phyloP scores from a whole-genome alignment of 2,329 filamentous ascomycete species.

The Diaporthe aspalathi region DNA sequence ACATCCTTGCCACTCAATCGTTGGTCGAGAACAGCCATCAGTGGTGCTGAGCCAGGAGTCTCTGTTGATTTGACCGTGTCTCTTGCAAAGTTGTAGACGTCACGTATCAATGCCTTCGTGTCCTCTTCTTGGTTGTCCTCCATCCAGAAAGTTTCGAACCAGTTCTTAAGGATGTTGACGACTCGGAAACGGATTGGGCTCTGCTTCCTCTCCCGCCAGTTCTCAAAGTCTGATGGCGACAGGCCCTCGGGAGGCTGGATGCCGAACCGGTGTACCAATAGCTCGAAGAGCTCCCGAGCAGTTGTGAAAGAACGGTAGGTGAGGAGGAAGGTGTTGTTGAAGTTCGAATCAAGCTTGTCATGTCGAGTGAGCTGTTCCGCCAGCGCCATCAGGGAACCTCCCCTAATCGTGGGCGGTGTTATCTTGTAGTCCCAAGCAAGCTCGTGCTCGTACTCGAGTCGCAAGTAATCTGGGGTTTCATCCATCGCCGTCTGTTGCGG shows the following conservation, averaged over 20 bases:
- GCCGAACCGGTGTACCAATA: constrained; percentile 90
- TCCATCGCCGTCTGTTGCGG: constrained; percentile 67
- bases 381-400: constrained; percentile 87
- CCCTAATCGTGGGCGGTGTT: constrained; percentile 82
- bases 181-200: constrained; percentile 96
- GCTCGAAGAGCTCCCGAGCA: constrained; percentile 89
- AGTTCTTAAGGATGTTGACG: constrained; percentile 97
- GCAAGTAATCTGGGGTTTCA: constrained; percentile 85
- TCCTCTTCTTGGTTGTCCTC: constrained; percentile 83
- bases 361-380: constrained; percentile 97
- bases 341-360: constrained; percentile 92
- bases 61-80: constrained; percentile 94
- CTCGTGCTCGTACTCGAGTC: constrained; percentile 87
- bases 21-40: constrained; percentile 91
- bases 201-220: constrained; percentile 94
- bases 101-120: constrained; percentile 84
- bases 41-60: constrained; percentile 85
- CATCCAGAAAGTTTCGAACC: constrained; percentile 99
- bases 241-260: constrained; percentile 91
- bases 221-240: constrained; percentile 78
- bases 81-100: constrained; percentile 90
- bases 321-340: constrained; percentile 97
- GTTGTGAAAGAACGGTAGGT: constrained; percentile 96
- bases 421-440: constrained; percentile 89
- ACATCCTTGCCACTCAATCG: constrained; percentile 89